phyloP scores from a whole-genome alignment of 2,329 filamentous ascomycete genomes.

The Aspergillus pseudonomiae region DNA sequence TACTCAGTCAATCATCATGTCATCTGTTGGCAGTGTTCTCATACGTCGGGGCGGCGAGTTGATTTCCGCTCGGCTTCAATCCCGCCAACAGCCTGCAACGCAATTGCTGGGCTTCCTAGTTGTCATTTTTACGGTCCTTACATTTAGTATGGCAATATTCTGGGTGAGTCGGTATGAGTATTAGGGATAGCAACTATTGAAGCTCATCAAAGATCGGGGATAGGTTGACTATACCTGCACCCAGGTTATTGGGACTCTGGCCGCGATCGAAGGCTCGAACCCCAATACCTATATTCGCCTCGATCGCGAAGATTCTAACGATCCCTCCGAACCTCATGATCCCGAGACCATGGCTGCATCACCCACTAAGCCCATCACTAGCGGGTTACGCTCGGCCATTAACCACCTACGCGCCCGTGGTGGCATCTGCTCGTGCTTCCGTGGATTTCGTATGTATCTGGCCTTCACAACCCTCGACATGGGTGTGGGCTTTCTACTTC shows the following conservation, averaged over 20 bases:
- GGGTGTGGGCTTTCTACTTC: conserved; percentile 22
- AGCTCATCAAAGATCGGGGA: neutral
- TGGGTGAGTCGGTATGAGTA: neutral
- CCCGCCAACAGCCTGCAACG: neutral
- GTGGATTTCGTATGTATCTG: conserved; percentile 62
- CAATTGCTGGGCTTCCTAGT: neutral
- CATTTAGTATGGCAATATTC: neutral
- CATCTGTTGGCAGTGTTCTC: neutral
- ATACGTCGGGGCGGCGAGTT: neutral
- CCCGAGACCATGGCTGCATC: neutral
- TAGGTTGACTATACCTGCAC: conserved; percentile 62
- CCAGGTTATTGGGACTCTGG: conserved; percentile 62
- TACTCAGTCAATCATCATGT: neutral
- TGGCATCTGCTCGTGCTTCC: conserved; percentile 69
- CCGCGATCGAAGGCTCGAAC: conserved; percentile 65
- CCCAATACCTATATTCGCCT: conserved; percentile 57
- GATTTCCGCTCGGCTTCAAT: neutral
- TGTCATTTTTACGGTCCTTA: neutral
- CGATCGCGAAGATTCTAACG: conserved; percentile 38
- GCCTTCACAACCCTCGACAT: conserved; percentile 50
- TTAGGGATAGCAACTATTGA: neutral
- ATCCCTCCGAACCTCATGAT: neutral
- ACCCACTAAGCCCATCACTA: conserved; percentile 61
- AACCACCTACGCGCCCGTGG: conserved; percentile 64
- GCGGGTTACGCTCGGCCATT: conserved; percentile 60